Conservation (phyloP, 1,284 basidiomycete genomes). For the Coriolopsis trogii region DNA sequence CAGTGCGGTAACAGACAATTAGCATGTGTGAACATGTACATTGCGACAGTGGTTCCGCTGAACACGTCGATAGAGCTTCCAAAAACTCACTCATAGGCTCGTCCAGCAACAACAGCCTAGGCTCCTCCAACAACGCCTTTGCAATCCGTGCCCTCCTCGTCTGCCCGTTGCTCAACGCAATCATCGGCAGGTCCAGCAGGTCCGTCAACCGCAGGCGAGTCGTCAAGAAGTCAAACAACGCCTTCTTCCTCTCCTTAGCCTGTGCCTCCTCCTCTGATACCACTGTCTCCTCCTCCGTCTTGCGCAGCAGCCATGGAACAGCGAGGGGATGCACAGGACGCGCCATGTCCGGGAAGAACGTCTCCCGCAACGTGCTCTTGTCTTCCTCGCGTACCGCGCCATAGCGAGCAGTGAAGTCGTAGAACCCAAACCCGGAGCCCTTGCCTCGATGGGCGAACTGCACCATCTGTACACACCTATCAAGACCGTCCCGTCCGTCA, state of each 20-base stretch:
- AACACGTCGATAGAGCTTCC: too few relatives aligned
- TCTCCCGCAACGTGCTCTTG: slow-evolving; percentile 69
- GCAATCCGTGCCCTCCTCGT: slow-evolving; percentile 86
- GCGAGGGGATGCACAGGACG: slow-evolving; percentile 33
- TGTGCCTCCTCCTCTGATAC: slow-evolving; percentile 16
- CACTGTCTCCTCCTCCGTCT: slow-evolving; percentile 31
- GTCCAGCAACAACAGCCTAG: slow-evolving; percentile 79
- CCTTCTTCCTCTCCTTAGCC: slow-evolving; percentile 32
- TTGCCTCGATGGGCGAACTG: slow-evolving; percentile 72
- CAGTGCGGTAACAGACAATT: too few relatives aligned
- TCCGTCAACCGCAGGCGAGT: slow-evolving; percentile 55
- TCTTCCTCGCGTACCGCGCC: slow-evolving; percentile 86
- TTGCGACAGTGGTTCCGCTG: slow-evolving; percentile 2
- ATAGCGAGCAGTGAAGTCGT: slow-evolving; percentile 90
- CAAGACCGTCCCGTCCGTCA: too few relatives aligned
- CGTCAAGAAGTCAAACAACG: slow-evolving; percentile 53
- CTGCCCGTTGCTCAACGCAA: slow-evolving; percentile 92
- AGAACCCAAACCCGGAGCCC: slow-evolving; percentile 73
- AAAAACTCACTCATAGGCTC: slow-evolving; percentile 75
- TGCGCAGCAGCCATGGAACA: slow-evolving; percentile 30
- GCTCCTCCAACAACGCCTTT: slow-evolving; percentile 72
- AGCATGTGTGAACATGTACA: slow-evolving; percentile 19
- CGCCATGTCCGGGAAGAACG: slow-evolving; percentile 60
- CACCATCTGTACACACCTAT: slow-evolving; percentile 62
- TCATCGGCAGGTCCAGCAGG: slow-evolving; percentile 79